phyloP scores from a whole-genome alignment of 108 stramenopile species.

The Phaeodactylum tricornutum region DNA sequence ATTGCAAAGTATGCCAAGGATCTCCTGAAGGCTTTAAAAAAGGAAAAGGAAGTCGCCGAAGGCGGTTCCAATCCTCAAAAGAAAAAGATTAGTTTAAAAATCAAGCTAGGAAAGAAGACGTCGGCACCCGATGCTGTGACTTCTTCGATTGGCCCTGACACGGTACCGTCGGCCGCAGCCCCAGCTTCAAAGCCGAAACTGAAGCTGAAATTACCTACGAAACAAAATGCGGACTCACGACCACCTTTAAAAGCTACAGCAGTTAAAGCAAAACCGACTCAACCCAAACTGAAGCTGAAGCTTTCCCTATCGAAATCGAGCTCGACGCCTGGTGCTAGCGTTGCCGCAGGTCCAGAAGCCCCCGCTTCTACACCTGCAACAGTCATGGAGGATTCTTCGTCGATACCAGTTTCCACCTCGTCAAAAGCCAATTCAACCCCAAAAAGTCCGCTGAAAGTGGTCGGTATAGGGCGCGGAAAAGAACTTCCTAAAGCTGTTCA shows the following conservation, averaged over 20 bases:
- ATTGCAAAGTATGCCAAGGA: constrained; percentile 53
- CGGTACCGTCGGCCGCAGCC: neutral
- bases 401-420: constrained; percentile 3
- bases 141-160: too few relatives aligned
- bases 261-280: constrained; percentile 11
- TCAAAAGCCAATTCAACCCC: constrained; percentile 8
- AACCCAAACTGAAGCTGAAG: constrained; percentile 22
- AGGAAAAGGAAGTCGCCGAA: constrained; percentile 43
- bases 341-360: neutral
- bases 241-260: neutral
- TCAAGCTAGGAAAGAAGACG: too few relatives aligned
- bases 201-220: constrained; percentile 13
- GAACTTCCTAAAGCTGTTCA: constrained; percentile 23
- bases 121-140: neutral
- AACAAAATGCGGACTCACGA: neutral
- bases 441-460: constrained; percentile 12
- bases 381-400: neutral
- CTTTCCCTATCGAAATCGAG: constrained; percentile 5
- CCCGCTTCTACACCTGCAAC: constrained; percentile 1
- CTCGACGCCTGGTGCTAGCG: neutral
- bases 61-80: constrained; percentile 1
- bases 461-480: constrained; percentile 8
- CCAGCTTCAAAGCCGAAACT: constrained; percentile 1
- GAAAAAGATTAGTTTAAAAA: too few relatives aligned
- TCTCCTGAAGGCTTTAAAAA: constrained; percentile 48